phyloP scores from a whole-genome alignment of 129 eudicot species.

The Dittrichia graveolens region DNA sequence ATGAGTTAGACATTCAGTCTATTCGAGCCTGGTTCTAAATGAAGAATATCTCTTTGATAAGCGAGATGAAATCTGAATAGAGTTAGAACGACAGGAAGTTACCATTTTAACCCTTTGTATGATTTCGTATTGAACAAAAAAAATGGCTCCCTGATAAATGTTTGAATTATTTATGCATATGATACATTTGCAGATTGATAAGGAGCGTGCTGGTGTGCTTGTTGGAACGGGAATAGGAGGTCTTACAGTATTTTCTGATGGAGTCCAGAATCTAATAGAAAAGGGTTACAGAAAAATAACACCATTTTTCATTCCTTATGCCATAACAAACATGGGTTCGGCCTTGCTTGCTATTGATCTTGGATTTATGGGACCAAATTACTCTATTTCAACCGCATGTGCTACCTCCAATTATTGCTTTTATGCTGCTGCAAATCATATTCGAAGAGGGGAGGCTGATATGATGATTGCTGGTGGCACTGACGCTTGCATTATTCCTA shows the following conservation, averaged over 20 bases:
- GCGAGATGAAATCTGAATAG: background rate
- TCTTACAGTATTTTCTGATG: conserved; percentile 58
- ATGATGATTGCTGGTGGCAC: conserved; percentile 97
- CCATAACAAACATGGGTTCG: conserved; percentile 82
- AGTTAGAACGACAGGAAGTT: background rate
- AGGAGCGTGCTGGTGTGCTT: conserved; percentile 70
- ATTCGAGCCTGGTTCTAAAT: background rate
- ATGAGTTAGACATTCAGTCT: background rate
- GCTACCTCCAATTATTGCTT: conserved; percentile 90
- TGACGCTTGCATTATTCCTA: conserved; percentile 84
- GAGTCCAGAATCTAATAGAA: conserved; percentile 58
- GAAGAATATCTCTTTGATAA: background rate
- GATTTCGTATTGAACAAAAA: background rate
- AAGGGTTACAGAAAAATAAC: conserved; percentile 58
- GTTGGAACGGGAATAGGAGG: conserved; percentile 86
- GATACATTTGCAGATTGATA: conserved; percentile 9
- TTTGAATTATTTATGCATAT: too few relatives aligned
- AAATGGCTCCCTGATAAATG: too few relatives aligned
- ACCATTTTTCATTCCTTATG: conserved; percentile 75
- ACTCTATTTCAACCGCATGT: conserved; percentile 81
- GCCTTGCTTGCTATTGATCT: conserved; percentile 81
- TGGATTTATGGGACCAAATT: conserved; percentile 88
- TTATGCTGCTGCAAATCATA: conserved; percentile 94
- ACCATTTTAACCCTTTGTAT: background rate
- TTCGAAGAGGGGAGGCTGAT: conserved; percentile 90